Conservation (phyloP, 805 yeast genomes). For the Candida nonsorbophila region DNA sequence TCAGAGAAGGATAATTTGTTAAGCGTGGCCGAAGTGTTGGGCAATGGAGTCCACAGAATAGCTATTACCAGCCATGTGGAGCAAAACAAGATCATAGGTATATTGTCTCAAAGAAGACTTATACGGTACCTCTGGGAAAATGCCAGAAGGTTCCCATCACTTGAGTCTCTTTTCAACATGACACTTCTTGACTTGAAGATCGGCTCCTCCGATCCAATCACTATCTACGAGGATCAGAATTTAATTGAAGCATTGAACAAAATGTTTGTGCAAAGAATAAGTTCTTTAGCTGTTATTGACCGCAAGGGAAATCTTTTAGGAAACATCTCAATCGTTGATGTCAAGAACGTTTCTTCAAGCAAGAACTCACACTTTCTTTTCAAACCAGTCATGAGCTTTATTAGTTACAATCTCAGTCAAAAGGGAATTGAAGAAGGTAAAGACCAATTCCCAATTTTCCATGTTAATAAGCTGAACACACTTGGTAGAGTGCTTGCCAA, state of each 20-base stretch:
- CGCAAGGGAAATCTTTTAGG: conserved; percentile 71
- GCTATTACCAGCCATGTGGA: conserved; percentile 55
- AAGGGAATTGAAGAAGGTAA: conserved; percentile 93
- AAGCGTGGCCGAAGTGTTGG: conserved; percentile 77
- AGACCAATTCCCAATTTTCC: conserved; percentile 95
- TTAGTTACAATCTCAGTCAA: conserved; percentile 76
- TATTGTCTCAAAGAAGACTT: conserved; percentile 85
- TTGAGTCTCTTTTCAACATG: conserved; percentile 69
- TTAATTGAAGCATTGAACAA: conserved; percentile 80
- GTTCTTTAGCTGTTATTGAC: conserved; percentile 92
- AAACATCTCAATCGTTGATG: conserved; percentile 92
- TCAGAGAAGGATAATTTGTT: conserved; percentile 63
- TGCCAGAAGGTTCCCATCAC: conserved; percentile 75
- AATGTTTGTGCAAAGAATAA: conserved; percentile 80
- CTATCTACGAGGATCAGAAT: conserved; percentile 82
- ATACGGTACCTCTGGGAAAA: conserved; percentile 88
- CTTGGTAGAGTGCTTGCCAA: conserved; percentile 89
- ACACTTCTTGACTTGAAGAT: conserved; percentile 69
- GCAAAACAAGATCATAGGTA: conserved; percentile 60
- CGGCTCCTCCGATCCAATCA: conserved; percentile 66
- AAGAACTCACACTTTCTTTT: conserved; percentile 80
- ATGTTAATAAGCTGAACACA: conserved; percentile 74
- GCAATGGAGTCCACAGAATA: conserved; percentile 93
- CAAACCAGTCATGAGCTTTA: conserved; percentile 81
- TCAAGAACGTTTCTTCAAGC: conserved; percentile 77